Base-by-base conservation (phyloP, 2,329 filamentous ascomycete species). In the Talaromyces pinophilus region DNA sequence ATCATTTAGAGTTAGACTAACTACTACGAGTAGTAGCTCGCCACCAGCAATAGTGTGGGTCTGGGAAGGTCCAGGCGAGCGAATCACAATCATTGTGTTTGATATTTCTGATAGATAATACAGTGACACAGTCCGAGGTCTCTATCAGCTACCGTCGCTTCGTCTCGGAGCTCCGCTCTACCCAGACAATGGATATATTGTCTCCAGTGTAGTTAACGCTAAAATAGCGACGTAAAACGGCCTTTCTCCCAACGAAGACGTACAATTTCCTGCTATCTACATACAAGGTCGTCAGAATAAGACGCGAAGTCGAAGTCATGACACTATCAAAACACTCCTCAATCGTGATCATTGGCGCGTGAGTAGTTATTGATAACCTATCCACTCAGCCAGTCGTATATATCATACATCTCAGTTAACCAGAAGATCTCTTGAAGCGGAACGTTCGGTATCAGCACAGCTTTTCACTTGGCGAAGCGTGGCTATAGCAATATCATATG, bases 381-480 rank as follows among this genome's bases (percentile, higher is more conserved):
- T 52, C 38, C 25, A 28, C 19, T 22, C 44, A 15, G 62, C 42
- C 59, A 69, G 40, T 17, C 46, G 38, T 25, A 38, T 38, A 30
- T n/a, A 70, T 66, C n/a, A 60, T 19, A 8, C 44, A 48, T 48
- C n/a, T 11, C 25, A n/a, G 7, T 63, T 65, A n/a, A 69, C 61
- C 55, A 60, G 17, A 44, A 8, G n/a, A 19, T 44, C 7, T 44
- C 71, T 85, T 83, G 83, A 8, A 81, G 78, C 25, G 84, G 84
- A 10, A 84, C 83, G 0, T 85, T 84, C 74, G 84, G 84, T 13
- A 80, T 79, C 40, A 82, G 81, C 7, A 84, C 83, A n/a, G 83
- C 84, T n/a, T 75, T 84, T 22, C 80, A 85, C 69, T 77, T 86
- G 5, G 80, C 82, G 30, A 78, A 82, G 35, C 76, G 80, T 61